phyloP scores from a whole-genome alignment of 345 rosid species.

The Salix koriyanagi region DNA sequence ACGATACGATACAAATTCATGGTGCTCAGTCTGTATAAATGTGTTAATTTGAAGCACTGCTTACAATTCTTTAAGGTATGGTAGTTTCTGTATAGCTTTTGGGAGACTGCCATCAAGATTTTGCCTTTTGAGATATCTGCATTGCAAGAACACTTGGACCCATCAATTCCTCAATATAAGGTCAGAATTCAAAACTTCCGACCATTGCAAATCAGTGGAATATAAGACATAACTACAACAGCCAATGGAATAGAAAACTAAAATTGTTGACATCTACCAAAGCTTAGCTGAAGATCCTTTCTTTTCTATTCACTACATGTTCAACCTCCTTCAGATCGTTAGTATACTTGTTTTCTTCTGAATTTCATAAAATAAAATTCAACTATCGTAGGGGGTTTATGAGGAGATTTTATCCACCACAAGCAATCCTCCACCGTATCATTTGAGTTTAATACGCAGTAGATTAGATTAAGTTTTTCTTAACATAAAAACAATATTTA shows the following conservation, averaged over 20 bases:
- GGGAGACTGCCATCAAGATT: slow-evolving; percentile 14
- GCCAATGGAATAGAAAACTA: background rate
- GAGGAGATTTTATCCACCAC: no score
- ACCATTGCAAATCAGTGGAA: background rate
- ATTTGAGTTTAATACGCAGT: no score
- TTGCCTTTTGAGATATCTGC: slow-evolving; percentile 3
- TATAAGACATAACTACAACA: no score
- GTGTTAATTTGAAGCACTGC: background rate
- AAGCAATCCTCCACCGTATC: no score
- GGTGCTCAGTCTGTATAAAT: background rate
- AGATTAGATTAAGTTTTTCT: no score
- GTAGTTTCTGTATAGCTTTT: slow-evolving; percentile 9
- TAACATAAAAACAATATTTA: no score
- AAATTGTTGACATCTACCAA: background rate
- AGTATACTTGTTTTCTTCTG: background rate
- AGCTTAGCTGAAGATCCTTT: background rate
- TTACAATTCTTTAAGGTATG: slow-evolving; percentile 8
- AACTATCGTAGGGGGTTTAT: background rate
- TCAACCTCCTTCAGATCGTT: no score
- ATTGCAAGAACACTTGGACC: no score
- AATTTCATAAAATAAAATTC: background rate
- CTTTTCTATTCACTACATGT: background rate
- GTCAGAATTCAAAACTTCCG: background rate
- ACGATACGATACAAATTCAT: background rate
- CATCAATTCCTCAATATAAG: background rate